phyloP scores from a whole-genome alignment of 192 early-diverging fungal genomes.

The Entomortierella chlamydospora region DNA sequence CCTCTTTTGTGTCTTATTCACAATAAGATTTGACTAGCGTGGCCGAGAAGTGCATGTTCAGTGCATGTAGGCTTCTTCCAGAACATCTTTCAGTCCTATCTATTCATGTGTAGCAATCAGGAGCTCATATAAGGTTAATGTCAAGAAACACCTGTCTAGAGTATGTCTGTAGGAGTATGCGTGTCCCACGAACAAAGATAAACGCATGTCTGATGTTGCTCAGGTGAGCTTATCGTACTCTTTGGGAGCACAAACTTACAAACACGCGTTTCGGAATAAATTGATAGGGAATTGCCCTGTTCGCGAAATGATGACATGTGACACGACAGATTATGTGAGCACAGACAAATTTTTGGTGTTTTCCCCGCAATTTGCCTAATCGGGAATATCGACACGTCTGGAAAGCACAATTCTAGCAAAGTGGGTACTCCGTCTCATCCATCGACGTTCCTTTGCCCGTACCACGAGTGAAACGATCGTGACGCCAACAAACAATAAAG shows the following conservation, averaged over 20 bases:
- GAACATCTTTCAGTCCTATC: no score
- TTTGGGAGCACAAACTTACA: constrained; percentile 28
- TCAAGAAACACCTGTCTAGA: constrained; percentile 4
- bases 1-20: no score
- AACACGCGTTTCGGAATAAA: constrained; percentile 30
- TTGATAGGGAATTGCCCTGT: constrained; percentile 2
- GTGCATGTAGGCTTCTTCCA: no score
- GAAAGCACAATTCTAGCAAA: no score
- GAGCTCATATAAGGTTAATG: background rate
- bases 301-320: background rate
- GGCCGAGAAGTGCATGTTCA: no score
- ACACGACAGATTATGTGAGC: background rate
- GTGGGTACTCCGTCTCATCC: background rate
- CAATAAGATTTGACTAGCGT: no score
- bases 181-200: background rate
- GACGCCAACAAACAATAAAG: no score
- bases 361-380: constrained; percentile 13
- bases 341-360: constrained; percentile 3
- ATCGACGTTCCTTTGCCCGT: background rate
- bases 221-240: constrained; percentile 7
- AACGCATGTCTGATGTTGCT: background rate
- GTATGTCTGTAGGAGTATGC: background rate
- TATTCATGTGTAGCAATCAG: constrained; percentile 37
- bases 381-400: background rate
- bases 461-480: background rate